Conservation (phyloP, 768 basidiomycete genomes). For the Russula vinacea region DNA sequence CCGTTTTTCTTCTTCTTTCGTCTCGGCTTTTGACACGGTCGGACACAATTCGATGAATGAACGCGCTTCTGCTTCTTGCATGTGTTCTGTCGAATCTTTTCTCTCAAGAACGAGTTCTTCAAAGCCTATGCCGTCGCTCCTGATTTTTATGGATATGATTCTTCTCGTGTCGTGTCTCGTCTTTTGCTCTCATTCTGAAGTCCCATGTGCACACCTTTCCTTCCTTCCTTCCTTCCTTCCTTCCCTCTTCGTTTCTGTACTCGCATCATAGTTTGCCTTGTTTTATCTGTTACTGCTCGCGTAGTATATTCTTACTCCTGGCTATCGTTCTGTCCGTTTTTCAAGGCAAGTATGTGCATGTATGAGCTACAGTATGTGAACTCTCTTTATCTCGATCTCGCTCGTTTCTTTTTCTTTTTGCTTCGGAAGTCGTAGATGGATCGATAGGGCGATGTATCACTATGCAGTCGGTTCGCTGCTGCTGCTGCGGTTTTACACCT, state of each 20-base stretch:
- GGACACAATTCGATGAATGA: not conserved
- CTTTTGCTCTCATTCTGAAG: not conserved
- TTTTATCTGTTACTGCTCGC: not conserved
- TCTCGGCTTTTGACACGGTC: not conserved
- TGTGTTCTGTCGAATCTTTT: not conserved
- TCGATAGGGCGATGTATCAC: too few species aligned
- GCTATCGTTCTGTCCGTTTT: not conserved
- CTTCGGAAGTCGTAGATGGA: not conserved
- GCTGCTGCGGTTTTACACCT: too few species aligned
- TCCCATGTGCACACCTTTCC: not conserved
- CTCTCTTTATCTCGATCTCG: not conserved
- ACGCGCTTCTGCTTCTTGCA: not conserved
- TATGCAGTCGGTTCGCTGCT: too few species aligned
- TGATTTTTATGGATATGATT: not conserved
- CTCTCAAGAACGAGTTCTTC: not conserved
- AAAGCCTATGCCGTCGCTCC: not conserved
- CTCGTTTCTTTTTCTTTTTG: not conserved
- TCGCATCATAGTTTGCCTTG: not conserved
- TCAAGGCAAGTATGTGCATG: not conserved
- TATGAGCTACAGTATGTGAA: constrained; percentile 4
- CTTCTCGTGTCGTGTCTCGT: not conserved
- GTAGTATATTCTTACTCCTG: not conserved
- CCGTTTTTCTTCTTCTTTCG: not conserved
- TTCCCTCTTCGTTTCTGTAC: not conserved
- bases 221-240: too few species aligned